Evolutionary conservation across 139 green algal genomes (phyloP), one percentile per base, ranked within the genome.

Genomic region (Desmodesmus armatus): DNA sequence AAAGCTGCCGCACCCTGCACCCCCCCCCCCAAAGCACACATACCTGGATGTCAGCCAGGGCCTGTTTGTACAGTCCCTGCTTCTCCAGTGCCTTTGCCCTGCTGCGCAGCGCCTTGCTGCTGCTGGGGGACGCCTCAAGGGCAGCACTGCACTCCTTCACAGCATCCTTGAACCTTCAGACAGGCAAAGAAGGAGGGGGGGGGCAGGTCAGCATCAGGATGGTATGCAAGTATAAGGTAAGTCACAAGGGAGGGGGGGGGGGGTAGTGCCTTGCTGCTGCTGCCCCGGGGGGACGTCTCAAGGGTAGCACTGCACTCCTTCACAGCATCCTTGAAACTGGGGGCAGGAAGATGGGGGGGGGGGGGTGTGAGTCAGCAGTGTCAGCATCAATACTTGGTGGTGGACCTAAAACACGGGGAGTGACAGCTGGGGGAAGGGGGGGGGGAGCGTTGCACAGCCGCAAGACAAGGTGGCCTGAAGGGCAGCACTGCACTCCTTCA

Each of bases 111-210:
- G 94, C 94, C 85, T 94, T 94, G 63, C 87, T 77, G 66, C 87
- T 93, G 62, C 58, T 84, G 7, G 94, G 94, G 47, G 89, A 41
- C 5, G 84, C 55, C 33, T 93, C 87, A 47, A 98, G 92, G 11
- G 94, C 93, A 5, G 73, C 74, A n/a, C 89, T 89, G 87, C 94
- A 97, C 84, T 96, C 94, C 66, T 93, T 93, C 9, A 94, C 90
- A 0, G 95, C 95, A 17, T 98, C 94, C 86, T 98, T 96, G 88
- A 91, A 96, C 74, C 94, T 96, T n/a, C n/a, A n/a, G n/a, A n/a
- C n/a, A n/a, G n/a, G n/a, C n/a, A n/a, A n/a, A n/a, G n/a, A n/a
- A n/a, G n/a, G n/a, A n/a, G n/a, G n/a, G n/a, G n/a, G n/a, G n/a
- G n/a, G n/a, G n/a, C n/a, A n/a, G n/a, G n/a, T n/a, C n/a, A n/a